Conservation (phyloP, 2,329 filamentous ascomycete genomes). For the Ophiosphaerella herpotricha region DNA sequence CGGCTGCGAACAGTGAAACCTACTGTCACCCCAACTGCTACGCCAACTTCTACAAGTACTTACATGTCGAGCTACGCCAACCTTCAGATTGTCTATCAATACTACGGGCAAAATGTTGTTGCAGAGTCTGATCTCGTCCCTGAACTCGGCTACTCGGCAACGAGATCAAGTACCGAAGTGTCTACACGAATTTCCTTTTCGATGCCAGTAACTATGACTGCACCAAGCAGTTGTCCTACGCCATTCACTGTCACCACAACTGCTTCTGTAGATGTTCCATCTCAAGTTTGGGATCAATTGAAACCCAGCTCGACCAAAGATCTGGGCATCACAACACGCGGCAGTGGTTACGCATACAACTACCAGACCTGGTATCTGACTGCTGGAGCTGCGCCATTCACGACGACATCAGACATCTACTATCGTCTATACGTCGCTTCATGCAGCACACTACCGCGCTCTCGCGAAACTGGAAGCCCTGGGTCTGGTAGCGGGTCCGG, state of each 20-base stretch:
- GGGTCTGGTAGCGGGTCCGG: slow-evolving; percentile 8
- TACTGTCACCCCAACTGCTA: slow-evolving; percentile 29
- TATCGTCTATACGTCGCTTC: slow-evolving; percentile 30
- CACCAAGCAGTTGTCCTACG: slow-evolving; percentile 33
- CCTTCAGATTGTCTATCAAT: slow-evolving; percentile 21
- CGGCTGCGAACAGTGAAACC: slow-evolving; percentile 24
- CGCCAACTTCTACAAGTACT: slow-evolving; percentile 21
- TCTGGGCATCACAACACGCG: slow-evolving; percentile 8
- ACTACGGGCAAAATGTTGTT: slow-evolving; percentile 26
- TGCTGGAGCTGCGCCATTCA: slow-evolving; percentile 31
- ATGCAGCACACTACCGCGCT: slow-evolving; percentile 25
- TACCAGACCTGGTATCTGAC: slow-evolving; percentile 34
- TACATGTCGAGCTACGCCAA: slow-evolving; percentile 12
- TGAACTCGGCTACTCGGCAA: slow-evolving; percentile 11
- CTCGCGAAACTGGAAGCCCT: slow-evolving; percentile 6
- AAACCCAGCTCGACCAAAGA: slow-evolving; percentile 26
- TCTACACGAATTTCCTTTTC: slow-evolving; percentile 18
- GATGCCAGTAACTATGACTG: slow-evolving; percentile 40
- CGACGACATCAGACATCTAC: slow-evolving; percentile 21
- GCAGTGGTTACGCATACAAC: slow-evolving; percentile 10
- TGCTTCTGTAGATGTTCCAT: slow-evolving; percentile 26
- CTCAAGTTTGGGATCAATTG: slow-evolving; percentile 27
- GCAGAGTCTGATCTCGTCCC: slow-evolving; percentile 30
- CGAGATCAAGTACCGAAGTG: slow-evolving; percentile 5
- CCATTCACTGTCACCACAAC: slow-evolving; percentile 25